phyloP scores from a whole-genome alignment of 2,329 filamentous ascomycete species.

The Falciphora oryzae region DNA sequence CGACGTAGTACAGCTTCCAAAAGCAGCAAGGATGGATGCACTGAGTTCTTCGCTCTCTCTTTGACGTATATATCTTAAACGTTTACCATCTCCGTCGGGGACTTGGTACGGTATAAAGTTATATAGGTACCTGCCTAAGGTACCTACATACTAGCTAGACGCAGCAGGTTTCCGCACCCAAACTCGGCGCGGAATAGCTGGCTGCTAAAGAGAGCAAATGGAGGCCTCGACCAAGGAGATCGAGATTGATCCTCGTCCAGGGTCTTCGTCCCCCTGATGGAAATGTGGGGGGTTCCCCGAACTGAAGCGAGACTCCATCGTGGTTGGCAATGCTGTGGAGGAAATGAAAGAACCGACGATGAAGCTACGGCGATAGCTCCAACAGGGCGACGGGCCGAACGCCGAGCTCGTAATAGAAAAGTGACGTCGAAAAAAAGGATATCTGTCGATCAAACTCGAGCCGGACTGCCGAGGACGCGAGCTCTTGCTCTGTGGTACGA shows the following conservation, averaged over 20 bases:
- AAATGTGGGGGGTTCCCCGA: neutral
- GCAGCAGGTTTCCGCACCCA: no score
- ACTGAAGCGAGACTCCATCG: neutral
- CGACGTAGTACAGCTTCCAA: neutral
- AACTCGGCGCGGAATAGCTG: no score
- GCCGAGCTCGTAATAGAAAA: neutral
- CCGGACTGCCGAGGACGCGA: neutral
- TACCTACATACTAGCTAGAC: no score
- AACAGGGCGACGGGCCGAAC: constrained; percentile 7
- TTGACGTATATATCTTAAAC: neutral
- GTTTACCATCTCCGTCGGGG: neutral
- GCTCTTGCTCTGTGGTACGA: no score
- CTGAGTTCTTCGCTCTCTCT: neutral
- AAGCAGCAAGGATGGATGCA: neutral
- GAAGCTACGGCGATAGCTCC: constrained; percentile 1
- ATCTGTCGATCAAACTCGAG: constrained; percentile 11
- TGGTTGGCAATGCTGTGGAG: neutral
- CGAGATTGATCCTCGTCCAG: constrained; percentile 20
- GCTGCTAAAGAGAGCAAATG: no score
- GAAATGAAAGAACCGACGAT: neutral
- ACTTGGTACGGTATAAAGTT: neutral
- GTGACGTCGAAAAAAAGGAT: neutral
- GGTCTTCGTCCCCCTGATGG: neutral
- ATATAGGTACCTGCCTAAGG: no score
- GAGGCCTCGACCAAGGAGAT: constrained; percentile 11